Base-by-base conservation (phyloP, 345 rosid genomes). In the Populus tremula region DNA sequence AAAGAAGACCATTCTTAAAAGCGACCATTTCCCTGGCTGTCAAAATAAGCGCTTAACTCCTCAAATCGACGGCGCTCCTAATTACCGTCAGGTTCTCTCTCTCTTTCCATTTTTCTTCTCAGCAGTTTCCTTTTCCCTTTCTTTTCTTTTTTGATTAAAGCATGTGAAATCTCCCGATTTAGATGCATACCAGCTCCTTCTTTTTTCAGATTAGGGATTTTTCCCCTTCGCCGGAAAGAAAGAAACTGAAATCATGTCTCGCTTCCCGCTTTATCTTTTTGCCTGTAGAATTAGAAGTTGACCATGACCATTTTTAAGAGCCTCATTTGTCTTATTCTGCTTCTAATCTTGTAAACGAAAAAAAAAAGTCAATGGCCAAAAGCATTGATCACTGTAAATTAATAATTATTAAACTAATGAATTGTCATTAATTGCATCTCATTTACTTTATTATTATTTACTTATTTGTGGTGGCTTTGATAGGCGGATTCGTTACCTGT, bases 11-110 rank as follows among this genome's bases (percentile, higher is more conserved):
- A 93, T 93, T 81, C 94, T 95, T 61, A 95, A 95, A 87, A 91
- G 97, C 82, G 99, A 95, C 86, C 99, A 95, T 79, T 95, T 95
- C 80, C 99, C 99, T n/a, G 98, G 99, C n/a, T 95, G 99, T 77
- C 99, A 93, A 64, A 95, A 95, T 75, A 95, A 92, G 77, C 98
- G 99, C 29, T 82, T 95, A 84, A 79, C 91, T 69, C 96, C 98
- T 49, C 91, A 90, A 76, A 95, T 95, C 87, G 98, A 95, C 49
- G 99, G 99, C 73, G 99, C 99, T 84, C 98, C 99, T 21, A 95
- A 95, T 87, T 95, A 92, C 78, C 98, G 99, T 67, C 99, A 92
- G 99, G 99, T 95, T 53, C 38, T 29, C 16, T 18, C 68, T 31
- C 7, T 27, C 23, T 45, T 27, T 21, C 63, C 47, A 31, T 54